These are phyloP conservation scores for Talaromyces islandicus DNA, from an alignment of 2,329 filamentous ascomycete genomes.

Conservation along the genomic window DNA sequence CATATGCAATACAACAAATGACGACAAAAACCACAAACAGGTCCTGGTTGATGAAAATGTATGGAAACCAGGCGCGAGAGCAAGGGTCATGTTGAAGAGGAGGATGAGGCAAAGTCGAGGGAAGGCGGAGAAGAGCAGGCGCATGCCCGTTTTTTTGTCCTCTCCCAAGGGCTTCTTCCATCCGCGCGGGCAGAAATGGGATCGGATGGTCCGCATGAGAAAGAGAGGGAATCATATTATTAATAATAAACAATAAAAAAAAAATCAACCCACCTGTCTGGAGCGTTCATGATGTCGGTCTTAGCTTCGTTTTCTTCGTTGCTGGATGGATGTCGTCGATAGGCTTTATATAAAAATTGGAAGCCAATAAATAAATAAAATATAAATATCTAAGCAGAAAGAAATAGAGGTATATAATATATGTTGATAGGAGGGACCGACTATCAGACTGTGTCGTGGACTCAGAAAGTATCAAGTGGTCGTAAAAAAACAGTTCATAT, in stretches of 20 bases:
- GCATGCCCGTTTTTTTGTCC: neutral
- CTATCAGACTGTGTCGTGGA: neutral
- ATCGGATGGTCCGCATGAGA: neutral
- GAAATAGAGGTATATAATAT: neutral
- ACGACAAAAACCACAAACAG: neutral
- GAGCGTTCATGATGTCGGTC: constrained; percentile 10
- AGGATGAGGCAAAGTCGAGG: neutral
- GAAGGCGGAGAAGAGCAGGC: neutral
- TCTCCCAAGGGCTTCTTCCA: neutral
- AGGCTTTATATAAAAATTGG: neutral
- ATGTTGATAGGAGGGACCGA: neutral
- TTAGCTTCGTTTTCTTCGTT: no score
- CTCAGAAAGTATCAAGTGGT: neutral
- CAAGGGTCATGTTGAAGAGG: neutral
- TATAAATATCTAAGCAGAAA: neutral
- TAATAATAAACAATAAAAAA: neutral
- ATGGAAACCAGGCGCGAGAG: neutral
- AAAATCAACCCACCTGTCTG: constrained; percentile 13
- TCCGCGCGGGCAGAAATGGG: neutral
- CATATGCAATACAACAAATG: neutral
- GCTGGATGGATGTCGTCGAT: neutral
- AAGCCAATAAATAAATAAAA: neutral
- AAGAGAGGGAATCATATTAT: neutral
- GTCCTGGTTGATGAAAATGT: neutral
- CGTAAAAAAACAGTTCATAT: neutral